These are phyloP conservation scores for Microdochium bolleyi DNA, from an alignment of 2,329 filamentous ascomycete species.

Conservation along the genomic window DNA sequence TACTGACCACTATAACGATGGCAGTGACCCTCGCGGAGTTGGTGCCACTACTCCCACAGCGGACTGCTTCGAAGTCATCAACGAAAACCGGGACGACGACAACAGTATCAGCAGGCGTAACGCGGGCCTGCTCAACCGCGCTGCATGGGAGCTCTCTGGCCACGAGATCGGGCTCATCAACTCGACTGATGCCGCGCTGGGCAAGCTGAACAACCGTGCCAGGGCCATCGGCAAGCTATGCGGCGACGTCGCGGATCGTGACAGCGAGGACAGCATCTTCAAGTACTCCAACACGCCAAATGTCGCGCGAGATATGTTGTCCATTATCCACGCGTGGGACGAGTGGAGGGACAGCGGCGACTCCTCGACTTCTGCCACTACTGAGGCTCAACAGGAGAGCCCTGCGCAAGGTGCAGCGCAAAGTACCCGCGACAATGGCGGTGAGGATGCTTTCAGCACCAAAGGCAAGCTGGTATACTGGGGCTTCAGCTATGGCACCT, in stretches of 20 bases:
- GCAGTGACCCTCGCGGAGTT: slow-evolving; percentile 37
- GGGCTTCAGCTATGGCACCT: slow-evolving; percentile 31
- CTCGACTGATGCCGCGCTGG: slow-evolving; percentile 21
- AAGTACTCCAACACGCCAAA: slow-evolving; percentile 22
- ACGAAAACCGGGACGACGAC: slow-evolving; percentile 5
- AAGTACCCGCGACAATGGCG: slow-evolving; percentile 16
- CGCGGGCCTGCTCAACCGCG: slow-evolving; percentile 20
- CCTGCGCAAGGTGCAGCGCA: slow-evolving; percentile 3
- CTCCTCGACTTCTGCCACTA: slow-evolving; percentile 7
- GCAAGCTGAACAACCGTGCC: slow-evolving; percentile 16
- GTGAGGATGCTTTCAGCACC: slow-evolving; percentile 6
- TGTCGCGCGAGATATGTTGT: slow-evolving; percentile 30
- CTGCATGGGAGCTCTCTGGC: slow-evolving; percentile 20
- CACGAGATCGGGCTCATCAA: slow-evolving; percentile 24
- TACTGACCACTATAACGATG: too few species aligned
- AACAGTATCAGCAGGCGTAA: slow-evolving; percentile 14
- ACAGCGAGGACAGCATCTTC: slow-evolving; percentile 22
- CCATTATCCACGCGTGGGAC: slow-evolving; percentile 30
- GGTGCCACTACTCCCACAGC: slow-evolving; percentile 28
- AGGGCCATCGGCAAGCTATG: slow-evolving; percentile 24
- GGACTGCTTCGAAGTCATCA: slow-evolving; percentile 25
- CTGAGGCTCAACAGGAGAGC: background rate
- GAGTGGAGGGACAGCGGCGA: slow-evolving; percentile 14
- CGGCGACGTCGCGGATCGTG: slow-evolving; percentile 14
- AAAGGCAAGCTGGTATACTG: slow-evolving; percentile 25